phyloP scores from a whole-genome alignment of 306 rosid genomes.

The Vachellia collinsii region DNA sequence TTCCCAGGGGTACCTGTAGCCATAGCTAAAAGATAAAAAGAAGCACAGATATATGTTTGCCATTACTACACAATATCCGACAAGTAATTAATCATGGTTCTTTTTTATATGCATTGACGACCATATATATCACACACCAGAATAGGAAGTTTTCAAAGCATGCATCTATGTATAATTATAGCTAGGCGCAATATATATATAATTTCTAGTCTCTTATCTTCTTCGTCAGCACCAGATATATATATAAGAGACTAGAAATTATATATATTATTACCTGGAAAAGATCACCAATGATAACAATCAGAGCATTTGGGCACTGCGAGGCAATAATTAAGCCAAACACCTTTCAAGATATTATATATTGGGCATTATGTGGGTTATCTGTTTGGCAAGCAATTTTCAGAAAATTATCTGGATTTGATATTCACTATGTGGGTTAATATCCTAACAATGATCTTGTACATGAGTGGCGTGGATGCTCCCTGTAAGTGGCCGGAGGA shows the following conservation, averaged over 20 bases:
- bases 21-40: neutral
- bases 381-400: constrained; percentile 46
- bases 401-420: constrained; percentile 47
- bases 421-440: constrained; percentile 39
- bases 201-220: too few relatives aligned
- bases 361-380: constrained; percentile 63
- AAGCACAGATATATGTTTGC: neutral
- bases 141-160: too few relatives aligned
- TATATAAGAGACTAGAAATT: neutral
- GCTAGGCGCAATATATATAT: too few relatives aligned
- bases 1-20: neutral
- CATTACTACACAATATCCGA: neutral
- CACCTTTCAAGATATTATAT: constrained; percentile 45
- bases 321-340: constrained; percentile 66
- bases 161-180: too few relatives aligned
- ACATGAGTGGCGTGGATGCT: too few relatives aligned
- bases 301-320: constrained; percentile 57
- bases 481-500: too few relatives aligned
- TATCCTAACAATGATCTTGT: too few relatives aligned
- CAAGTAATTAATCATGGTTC: neutral
- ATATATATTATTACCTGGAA: constrained; percentile 63
- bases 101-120: neutral
- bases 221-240: too few relatives aligned
- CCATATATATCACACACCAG: neutral
- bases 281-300: constrained; percentile 76